These are phyloP conservation scores for Neodidymelliopsis sp. DNA, from an alignment of 2,329 filamentous ascomycete species.

Conservation along the genomic window DNA sequence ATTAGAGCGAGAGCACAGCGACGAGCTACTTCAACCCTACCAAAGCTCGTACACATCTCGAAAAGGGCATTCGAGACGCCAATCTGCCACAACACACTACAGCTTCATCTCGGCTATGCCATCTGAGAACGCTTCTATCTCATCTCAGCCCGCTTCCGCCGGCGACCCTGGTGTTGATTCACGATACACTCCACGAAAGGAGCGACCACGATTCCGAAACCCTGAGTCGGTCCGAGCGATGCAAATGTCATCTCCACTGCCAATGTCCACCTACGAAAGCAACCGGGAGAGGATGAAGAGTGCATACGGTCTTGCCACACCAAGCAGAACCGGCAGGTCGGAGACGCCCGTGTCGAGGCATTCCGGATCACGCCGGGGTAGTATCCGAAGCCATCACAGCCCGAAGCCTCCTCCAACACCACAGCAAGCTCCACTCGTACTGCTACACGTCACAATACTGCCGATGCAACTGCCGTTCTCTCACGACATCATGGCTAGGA, in stretches of 20 bases:
- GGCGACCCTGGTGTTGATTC: slow-evolving; percentile 36
- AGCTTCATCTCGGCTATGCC: slow-evolving; percentile 49
- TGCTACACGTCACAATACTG: slow-evolving; percentile 79
- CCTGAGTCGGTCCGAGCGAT: slow-evolving; percentile 73
- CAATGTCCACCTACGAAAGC: slow-evolving; percentile 38
- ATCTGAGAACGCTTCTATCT: slow-evolving; percentile 46
- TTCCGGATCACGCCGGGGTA: slow-evolving; percentile 39
- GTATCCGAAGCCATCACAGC: slow-evolving; percentile 36
- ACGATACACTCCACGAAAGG: slow-evolving; percentile 65
- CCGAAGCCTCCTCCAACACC: slow-evolving; percentile 39
- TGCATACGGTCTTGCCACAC: slow-evolving; percentile 43
- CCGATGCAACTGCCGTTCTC: slow-evolving; percentile 72
- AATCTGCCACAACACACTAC: slow-evolving; percentile 40
- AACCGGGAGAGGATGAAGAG: slow-evolving; percentile 42
- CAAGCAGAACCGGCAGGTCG: slow-evolving; percentile 40
- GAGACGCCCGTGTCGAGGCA: slow-evolving; percentile 41
- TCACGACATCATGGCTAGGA: slow-evolving; percentile 55
- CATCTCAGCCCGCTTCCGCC: slow-evolving; percentile 40
- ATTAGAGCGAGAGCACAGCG: slow-evolving; percentile 29
- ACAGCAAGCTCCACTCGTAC: slow-evolving; percentile 71
- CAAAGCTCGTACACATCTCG: slow-evolving; percentile 44
- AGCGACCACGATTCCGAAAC: slow-evolving; percentile 71
- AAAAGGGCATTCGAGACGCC: slow-evolving; percentile 32
- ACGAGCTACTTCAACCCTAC: slow-evolving; percentile 38
- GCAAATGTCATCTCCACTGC: slow-evolving; percentile 70